Evolutionary conservation across 2,329 filamentous ascomycete genomes (phyloP), one percentile per base, ranked within the genome.

Genomic region (Chaetomium globosum): DNA sequence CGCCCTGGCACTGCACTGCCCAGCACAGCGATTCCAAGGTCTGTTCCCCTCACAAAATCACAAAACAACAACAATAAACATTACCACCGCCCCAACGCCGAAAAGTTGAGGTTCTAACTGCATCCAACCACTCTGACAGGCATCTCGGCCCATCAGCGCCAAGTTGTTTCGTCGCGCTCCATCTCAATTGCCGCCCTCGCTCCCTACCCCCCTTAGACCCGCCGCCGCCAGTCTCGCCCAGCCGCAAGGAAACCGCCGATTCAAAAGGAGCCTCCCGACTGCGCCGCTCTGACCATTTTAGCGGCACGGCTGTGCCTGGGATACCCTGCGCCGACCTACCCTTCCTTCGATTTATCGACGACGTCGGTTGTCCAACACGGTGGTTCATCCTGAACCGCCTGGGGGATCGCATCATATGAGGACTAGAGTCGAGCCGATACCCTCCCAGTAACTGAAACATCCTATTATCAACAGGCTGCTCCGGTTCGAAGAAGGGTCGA

Each of bases 401-500:
- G 31, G 39, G 53, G 46, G 26, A 61, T 59, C 51, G 60, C 60
- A 52, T 64, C 59, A 64, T 39, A 68, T 66, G 63, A 66, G 57
- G 59, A 9, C 62, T 23, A 33, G 23, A 59, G 19, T 28, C 61
- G 48, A 55, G 16, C 19, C 61, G 36, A 30, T 36, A 61, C 51
- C 57, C 56, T 59, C 57, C 52, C 53, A 46, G 48, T 33, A 56
- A 43, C 55, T 54, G 28, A 66, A 48, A 36, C 43, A 59, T 39
- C 33, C 52, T 21, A 28, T 59, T 49, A 30, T 46, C 65, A 58
- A 60, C 21, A 31, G 56, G 59, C 65, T 59, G 66, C 63, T 63
- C 66, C 65, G 61, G 59, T 68, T 67, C 65, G 63, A 63, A 66
- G 69, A 56, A 63, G 63, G 65, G 62, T 70, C 67, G 68, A 71